phyloP scores from a whole-genome alignment of 73 alveolate species.

The Loxodes magnus region DNA sequence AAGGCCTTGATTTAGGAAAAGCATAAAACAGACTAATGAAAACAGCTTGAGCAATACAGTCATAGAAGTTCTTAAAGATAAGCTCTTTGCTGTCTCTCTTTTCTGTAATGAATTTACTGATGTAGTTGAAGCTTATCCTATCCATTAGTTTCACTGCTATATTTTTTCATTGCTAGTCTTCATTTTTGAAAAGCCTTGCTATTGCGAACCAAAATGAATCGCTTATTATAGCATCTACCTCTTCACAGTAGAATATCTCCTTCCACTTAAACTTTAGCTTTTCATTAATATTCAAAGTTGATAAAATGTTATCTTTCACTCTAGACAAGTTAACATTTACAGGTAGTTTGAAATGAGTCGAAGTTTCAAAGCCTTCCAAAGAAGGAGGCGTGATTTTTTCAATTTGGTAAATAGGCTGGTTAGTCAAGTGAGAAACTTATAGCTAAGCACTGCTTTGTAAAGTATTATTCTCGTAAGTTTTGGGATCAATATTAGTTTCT shows the following conservation, averaged over 20 bases:
- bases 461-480: too few species aligned
- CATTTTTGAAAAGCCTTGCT: conserved; percentile 6
- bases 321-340: conserved; percentile 1
- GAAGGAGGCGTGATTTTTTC: too few species aligned
- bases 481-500: too few species aligned
- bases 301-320: conserved; percentile 4
- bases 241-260: neutral
- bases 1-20: conserved; percentile 34
- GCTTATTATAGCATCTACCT: neutral
- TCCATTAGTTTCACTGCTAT: conserved; percentile 19
- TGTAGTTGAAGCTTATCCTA: conserved; percentile 32
- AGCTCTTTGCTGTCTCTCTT: conserved; percentile 25
- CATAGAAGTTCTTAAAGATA: conserved; percentile 37
- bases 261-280: conserved; percentile 1
- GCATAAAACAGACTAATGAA: conserved; percentile 36
- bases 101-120: conserved; percentile 27
- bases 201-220: conserved; percentile 9
- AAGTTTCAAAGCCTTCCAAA: too few species aligned
- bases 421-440: too few species aligned
- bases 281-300: neutral
- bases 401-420: too few species aligned
- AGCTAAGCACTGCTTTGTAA: too few species aligned
- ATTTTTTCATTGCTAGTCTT: conserved; percentile 2
- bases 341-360: too few species aligned
- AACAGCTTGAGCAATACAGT: conserved; percentile 44